Evolutionary conservation across 345 rosid genomes (phyloP).

Genomic region (Triadica sebifera): DNA sequence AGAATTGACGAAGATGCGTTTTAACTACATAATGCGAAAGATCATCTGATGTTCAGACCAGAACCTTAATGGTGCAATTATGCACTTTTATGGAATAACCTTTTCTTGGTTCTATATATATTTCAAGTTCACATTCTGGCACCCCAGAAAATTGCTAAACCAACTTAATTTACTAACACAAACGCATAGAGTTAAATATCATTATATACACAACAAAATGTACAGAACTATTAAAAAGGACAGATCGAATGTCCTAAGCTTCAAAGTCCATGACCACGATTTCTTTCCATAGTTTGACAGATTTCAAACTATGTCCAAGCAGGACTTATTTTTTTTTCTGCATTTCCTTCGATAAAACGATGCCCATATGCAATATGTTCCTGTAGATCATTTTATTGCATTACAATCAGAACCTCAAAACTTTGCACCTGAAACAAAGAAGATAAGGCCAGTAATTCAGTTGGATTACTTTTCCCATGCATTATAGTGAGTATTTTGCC

Average conservation of each 20-base stretch:
- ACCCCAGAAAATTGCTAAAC: background rate
- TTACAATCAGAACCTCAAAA: background rate
- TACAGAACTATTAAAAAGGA: background rate
- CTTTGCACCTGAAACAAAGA: conserved; percentile 9
- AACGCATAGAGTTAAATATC: background rate
- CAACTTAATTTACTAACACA: background rate
- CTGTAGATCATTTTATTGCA: background rate
- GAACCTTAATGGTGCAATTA: no score
- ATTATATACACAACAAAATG: conserved; percentile 17
- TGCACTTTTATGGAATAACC: background rate
- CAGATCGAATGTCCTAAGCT: background rate
- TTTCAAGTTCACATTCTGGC: background rate
- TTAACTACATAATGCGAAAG: no score
- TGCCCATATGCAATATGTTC: background rate
- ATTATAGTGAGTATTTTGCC: background rate
- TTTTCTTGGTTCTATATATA: background rate
- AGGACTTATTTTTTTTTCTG: background rate
- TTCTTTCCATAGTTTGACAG: background rate
- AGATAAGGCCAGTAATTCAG: background rate
- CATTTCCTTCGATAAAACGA: no score
- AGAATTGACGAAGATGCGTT: no score
- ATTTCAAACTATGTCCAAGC: background rate
- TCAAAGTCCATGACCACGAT: background rate
- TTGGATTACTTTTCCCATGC: background rate
- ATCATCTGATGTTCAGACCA: no score